A percentile compares a stretch with the other conserved stretches of the same genome.
Conservation (phyloP, 441 rosid species). For the Geranium incanum region DNA sequence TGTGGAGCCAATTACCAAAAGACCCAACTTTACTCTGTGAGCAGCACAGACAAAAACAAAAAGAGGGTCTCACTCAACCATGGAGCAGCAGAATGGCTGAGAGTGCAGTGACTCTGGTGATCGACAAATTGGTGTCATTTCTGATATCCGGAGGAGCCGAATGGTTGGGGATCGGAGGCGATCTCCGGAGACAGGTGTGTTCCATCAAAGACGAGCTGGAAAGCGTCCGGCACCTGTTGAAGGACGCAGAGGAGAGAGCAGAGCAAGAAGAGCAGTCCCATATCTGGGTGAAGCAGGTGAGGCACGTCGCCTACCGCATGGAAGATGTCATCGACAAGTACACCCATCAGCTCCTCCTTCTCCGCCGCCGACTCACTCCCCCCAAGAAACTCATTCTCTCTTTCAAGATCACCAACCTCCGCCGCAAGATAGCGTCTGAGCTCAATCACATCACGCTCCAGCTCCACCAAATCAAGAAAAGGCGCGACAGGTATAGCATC, state of each 20-base stretch:
- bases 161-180: background rate
- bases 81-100: constrained; percentile 9
- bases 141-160: background rate
- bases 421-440: constrained; percentile 7
- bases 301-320: constrained; percentile 16
- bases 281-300: constrained; percentile 18
- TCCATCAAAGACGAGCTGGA: constrained; percentile 4
- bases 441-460: background rate
- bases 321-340: constrained; percentile 24
- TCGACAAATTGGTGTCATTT: constrained; percentile 1
- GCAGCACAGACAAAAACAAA: no score
- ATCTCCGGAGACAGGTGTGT: background rate
- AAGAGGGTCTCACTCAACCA: background rate
- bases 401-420: background rate
- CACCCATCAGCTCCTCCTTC: background rate
- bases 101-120: background rate
- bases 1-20: no score
- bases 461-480: background rate
- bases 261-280: background rate
- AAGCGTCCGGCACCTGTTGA: constrained; percentile 15
- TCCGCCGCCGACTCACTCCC: background rate
- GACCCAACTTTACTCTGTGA: no score
- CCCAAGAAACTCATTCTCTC: background rate
- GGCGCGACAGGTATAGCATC: background rate
- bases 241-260: constrained; percentile 16